Percentiles rank a stretch among this genome's conserved stretches.
Evolutionary conservation across 129 eudicot genomes (phyloP).

Genomic region (Scalesia atractyloides): DNA sequence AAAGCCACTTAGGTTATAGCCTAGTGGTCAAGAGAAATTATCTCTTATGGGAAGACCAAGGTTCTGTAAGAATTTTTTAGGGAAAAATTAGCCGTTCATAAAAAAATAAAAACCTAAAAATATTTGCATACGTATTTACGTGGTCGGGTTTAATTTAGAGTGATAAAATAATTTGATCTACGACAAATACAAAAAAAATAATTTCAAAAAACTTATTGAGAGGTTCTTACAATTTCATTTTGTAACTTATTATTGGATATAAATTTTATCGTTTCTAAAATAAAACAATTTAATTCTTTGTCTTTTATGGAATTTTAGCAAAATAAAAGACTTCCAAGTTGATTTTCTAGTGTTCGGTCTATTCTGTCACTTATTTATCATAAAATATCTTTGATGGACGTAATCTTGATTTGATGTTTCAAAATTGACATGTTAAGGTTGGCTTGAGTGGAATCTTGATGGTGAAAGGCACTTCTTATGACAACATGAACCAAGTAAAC

Average conservation of each 20-base stretch:
- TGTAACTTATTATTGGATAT: background rate
- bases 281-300: background rate
- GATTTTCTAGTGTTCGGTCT: constrained; percentile 15
- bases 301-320: background rate
- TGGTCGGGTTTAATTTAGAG: too few relatives aligned
- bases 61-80: too few relatives aligned
- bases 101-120: too few relatives aligned
- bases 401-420: constrained; percentile 18
- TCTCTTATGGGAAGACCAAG: too few relatives aligned
- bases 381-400: constrained; percentile 15
- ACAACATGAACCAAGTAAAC: constrained; percentile 81
- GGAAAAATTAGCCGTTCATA: too few relatives aligned
- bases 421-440: constrained; percentile 51
- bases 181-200: too few relatives aligned
- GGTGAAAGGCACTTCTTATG: constrained; percentile 91
- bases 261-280: background rate
- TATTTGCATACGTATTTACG: too few relatives aligned
- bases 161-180: too few relatives aligned
- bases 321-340: background rate
- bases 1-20: too few relatives aligned
- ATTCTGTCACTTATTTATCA: constrained; percentile 7
- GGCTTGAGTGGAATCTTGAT: constrained; percentile 97
- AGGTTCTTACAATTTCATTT: background rate
- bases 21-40: too few relatives aligned
- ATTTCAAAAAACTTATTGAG: too few relatives aligned